Conservation (phyloP, 139 green algal genomes). For the Chlamydomonas applanata region DNA sequence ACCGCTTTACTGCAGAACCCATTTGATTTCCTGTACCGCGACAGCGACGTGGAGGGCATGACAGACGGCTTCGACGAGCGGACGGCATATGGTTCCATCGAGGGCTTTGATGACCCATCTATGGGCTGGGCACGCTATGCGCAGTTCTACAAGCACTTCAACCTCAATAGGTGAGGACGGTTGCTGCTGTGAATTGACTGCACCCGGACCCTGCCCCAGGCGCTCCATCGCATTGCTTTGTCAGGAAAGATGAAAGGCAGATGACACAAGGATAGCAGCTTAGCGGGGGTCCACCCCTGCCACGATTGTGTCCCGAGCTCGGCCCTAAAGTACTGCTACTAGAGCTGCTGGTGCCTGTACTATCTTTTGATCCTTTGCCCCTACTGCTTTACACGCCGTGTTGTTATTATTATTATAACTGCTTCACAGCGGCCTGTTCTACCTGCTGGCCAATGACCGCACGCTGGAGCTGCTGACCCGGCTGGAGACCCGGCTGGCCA, state of each 20-base stretch:
- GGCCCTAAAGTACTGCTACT: too few species aligned
- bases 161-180: slow-evolving; percentile 62
- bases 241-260: too few species aligned
- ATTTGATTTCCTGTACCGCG: slow-evolving; percentile 66
- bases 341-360: too few species aligned
- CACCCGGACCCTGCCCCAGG: too few species aligned
- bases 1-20: slow-evolving; percentile 33
- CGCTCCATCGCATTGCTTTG: too few species aligned
- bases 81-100: slow-evolving; percentile 86
- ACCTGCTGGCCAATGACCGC: slow-evolving; percentile 65
- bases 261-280: too few species aligned
- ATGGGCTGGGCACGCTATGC: slow-evolving; percentile 89
- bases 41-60: slow-evolving; percentile 76
- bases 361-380: too few species aligned
- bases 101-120: slow-evolving; percentile 80
- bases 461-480: slow-evolving; percentile 47
- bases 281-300: too few species aligned
- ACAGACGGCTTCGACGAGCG: slow-evolving; percentile 81
- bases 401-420: neutral
- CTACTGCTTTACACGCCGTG: too few species aligned
- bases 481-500: slow-evolving; percentile 60
- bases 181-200: too few species aligned
- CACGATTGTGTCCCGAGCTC: too few species aligned
- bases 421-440: slow-evolving; percentile 71
- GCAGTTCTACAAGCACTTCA: slow-evolving; percentile 72